Base-by-base conservation (phyloP, 163 green algal species). In the Coccomyxa subellipsoidea region DNA sequence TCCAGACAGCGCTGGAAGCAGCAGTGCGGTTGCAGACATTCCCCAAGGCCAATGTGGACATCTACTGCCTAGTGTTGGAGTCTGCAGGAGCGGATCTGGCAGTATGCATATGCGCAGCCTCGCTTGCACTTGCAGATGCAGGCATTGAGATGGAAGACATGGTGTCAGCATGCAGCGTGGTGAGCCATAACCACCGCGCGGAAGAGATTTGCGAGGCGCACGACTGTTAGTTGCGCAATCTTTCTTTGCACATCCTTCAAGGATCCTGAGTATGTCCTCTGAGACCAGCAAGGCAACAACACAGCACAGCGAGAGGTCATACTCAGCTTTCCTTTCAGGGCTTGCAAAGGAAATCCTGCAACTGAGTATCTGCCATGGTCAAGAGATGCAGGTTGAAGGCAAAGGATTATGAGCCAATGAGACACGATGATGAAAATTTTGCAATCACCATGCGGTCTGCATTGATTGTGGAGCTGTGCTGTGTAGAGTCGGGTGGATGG, bases 91-190 rank as follows among this genome's bases (percentile, higher is more conserved):
- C 83, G 2, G 94, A 97, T 80, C 78, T 93, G 36, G 89, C 90
- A 2, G 88, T 92, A 10, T 85, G 87, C 2, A 89, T 92, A 54
- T 91, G 87, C 5, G 92, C 90, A 23, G 94, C 93, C 10, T 89
- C 87, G 6, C 78, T 95, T 80, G 94, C 94, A 15, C 83, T 97
- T 37, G 94, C 94, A 12, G 90, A 97, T 78, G 94, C 94, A 0
- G 92, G 90, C 4, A 90, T 97, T 2, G 86, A 92, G 69, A 86
- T 96, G 84, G 81, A 83, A 29, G 94, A 97, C 83, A 77, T 98
- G 4, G 88, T 96, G 7, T 82, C 92, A 18, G 90, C 94, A 3
- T 92, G 88, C 80, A 88, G 54, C 12, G 86, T 97, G 87, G 94
- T 97, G 81, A 83, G 92, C 73, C 25, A 21, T 78, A 0, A 34